Percentiles rank a stretch among this genome's conserved stretches.
Conservation (phyloP, 2,329 filamentous ascomycete species). For the Aspergillus ibericus region DNA sequence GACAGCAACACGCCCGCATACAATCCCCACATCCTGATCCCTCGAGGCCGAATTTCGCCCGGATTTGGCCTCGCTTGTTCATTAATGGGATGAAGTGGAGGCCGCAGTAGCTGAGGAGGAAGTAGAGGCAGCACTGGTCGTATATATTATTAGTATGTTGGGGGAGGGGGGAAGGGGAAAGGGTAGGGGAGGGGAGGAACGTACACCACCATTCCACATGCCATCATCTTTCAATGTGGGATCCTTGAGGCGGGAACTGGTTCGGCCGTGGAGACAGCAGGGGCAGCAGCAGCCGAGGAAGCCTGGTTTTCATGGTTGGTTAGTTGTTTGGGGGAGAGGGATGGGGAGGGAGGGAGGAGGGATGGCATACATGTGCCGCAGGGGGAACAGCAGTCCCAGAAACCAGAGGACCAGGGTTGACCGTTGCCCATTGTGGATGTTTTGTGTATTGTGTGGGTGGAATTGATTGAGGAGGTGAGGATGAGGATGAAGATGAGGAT, state of each 20-base stretch:
- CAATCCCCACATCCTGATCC: constrained; percentile 53
- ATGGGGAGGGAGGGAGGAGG: background rate
- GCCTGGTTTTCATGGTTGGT: constrained; percentile 19
- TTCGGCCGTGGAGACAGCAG: constrained; percentile 35
- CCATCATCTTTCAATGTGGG: constrained; percentile 28
- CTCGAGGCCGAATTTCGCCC: constrained; percentile 55
- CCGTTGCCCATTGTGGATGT: constrained; percentile 11
- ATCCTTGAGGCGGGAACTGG: constrained; percentile 32
- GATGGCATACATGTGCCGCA: constrained; percentile 29
- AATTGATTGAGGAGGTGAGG: background rate
- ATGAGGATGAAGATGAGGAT: too few species aligned
- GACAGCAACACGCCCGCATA: constrained; percentile 56
- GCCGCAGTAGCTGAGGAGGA: constrained; percentile 29
- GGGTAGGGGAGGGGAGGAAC: background rate
- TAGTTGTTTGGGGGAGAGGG: background rate
- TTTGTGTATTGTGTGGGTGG: background rate
- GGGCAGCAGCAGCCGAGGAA: constrained; percentile 29
- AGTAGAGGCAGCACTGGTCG: constrained; percentile 37
- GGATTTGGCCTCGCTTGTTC: constrained; percentile 56
- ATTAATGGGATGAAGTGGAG: constrained; percentile 47
- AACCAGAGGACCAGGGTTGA: constrained; percentile 30
- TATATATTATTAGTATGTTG: background rate
- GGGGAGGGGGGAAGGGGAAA: background rate
- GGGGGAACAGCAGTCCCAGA: constrained; percentile 37
- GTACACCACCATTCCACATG: constrained; percentile 31